Base-by-base conservation (phyloP, 805 yeast genomes). In the Nakazawaea laoshanensis region DNA sequence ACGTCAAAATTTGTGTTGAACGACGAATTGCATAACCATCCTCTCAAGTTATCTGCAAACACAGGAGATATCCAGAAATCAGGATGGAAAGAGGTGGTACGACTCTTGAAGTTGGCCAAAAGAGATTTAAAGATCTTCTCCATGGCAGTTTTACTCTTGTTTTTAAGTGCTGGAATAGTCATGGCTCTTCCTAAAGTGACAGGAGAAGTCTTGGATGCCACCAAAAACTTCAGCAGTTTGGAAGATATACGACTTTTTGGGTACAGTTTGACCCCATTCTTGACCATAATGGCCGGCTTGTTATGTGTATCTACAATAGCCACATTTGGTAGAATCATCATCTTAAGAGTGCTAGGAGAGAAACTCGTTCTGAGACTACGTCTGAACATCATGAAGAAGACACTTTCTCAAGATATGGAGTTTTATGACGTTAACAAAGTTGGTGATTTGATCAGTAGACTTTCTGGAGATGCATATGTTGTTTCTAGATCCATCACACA, bases 381-480 rank as follows among this genome's bases (percentile, higher is more conserved):
- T 43, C 70, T 94, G 2, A 67, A 78, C 33, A 74, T 89, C 21
- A 77, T 87, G 63, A 75, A 75, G 50, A 82, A 77, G 30, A 74
- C 89, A 3, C 61, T 88, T 30, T 70, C 77, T 23, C 96, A 89
- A 51, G 97, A 88, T 56, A 81, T 94, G 36, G 82, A 83, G 44
- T 88, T 89, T 49, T 76, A 84, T 47, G 97, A 89, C 49, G 77
- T 79, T 18, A 88, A 92, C 40, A 74, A 88, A 41, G 94, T 88
- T 3, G 97, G 97, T 29, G 97, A 88, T 53, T 63, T 88, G 48
- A 86, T 88, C 24, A 85, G 95, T 7, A 64, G 97, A 40, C 62
- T 88, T 22, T 79, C 94, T 6, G 77, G 85, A 19, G 97, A 89
- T 54, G 86, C 96, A 1, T 86, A 84, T 34, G 84, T 89, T 29